Base-by-base conservation (phyloP, 257 asterid genomes). In the Capsicum pubescens region DNA sequence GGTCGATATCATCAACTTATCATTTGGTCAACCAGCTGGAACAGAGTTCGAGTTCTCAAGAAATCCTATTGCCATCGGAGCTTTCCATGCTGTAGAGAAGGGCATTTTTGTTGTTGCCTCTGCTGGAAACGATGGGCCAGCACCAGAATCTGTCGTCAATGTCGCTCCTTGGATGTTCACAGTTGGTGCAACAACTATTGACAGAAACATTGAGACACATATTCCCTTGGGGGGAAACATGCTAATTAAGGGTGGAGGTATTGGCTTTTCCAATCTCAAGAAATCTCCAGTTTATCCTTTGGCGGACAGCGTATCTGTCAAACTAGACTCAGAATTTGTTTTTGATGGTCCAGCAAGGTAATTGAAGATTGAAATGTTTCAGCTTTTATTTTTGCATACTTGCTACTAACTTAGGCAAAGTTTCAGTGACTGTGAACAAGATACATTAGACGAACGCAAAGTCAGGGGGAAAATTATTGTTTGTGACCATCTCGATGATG, bases 121-220 rank as follows among this genome's bases (percentile, higher is more conserved):
- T 0, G 98, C 90, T 0, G 98, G 97, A 10, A 94, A 93, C 19
- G 89, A 88, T 11, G 97, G 98, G 59, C 97, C 94, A 13, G 4
- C 85, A 39, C 42, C 4, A 4, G 13, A 26, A 67, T 0, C 32
- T 11, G 61, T 67, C 5, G 48, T 67, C 12, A 71, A 83, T 46
- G 82, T 67, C n/a, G 82, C 82, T 57, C 82, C 85, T 13, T 83
- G 85, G 82, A 83, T 83, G 42, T 57, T 83, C 50, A 71, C 85
- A 9, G 85, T 83, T 58, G 85, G 82, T 59, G 85, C 85, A 15
- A 66, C 85, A 44, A 71, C 85, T 21, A 56, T 83, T 35, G 84
- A 82, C 80, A 67, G 84, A 36, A 35, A 82, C 64, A 60, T 67
- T 17, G 52, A 48, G n/a, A 9, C 74, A 8, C 69, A 70, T 32